These are phyloP conservation scores for Fusarium compactum DNA, from an alignment of 2,329 filamentous ascomycete species.

Conservation along the genomic window DNA sequence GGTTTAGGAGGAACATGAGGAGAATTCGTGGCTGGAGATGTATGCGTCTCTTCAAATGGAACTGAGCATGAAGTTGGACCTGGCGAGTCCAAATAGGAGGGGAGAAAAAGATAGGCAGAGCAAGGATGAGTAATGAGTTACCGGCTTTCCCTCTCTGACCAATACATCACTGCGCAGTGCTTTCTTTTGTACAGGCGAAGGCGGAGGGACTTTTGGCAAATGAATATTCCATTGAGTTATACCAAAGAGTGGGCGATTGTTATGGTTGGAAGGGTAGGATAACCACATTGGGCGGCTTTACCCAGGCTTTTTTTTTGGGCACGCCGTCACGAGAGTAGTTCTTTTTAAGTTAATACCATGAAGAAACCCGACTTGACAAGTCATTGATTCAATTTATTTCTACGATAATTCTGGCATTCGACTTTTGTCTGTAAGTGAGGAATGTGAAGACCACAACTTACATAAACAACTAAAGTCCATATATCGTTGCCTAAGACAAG, in stretches of 20 bases:
- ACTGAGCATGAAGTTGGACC: conserved; percentile 19
- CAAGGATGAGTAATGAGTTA: conserved; percentile 2
- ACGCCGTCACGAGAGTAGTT: conserved; percentile 1
- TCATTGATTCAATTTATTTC: conserved; percentile 22
- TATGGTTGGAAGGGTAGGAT: conserved; percentile 28
- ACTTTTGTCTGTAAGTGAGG: not conserved
- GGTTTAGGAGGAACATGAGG: conserved; percentile 26
- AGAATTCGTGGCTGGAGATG: conserved; percentile 26
- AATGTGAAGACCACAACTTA: not conserved
- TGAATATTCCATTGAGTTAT: conserved; percentile 47
- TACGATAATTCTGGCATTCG: not conserved
- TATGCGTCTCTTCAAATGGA: conserved; percentile 29
- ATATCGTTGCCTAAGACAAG: too few species aligned
- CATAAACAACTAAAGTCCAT: too few species aligned
- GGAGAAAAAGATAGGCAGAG: conserved; percentile 9
- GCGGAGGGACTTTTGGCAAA: conserved; percentile 36
- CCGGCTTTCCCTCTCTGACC: conserved; percentile 30
- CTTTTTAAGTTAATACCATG: conserved; percentile 38
- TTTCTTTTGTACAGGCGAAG: conserved; percentile 28
- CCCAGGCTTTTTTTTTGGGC: conserved; percentile 18
- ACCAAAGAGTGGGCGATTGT: conserved; percentile 31
- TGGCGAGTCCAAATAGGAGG: conserved; percentile 3
- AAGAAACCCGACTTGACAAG: conserved; percentile 13
- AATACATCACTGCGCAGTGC: conserved; percentile 37
- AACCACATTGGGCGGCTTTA: conserved; percentile 17